Evolutionary conservation across 2,329 filamentous ascomycete species (phyloP).

Genomic region (Tolypocladium ovalisporum): DNA sequence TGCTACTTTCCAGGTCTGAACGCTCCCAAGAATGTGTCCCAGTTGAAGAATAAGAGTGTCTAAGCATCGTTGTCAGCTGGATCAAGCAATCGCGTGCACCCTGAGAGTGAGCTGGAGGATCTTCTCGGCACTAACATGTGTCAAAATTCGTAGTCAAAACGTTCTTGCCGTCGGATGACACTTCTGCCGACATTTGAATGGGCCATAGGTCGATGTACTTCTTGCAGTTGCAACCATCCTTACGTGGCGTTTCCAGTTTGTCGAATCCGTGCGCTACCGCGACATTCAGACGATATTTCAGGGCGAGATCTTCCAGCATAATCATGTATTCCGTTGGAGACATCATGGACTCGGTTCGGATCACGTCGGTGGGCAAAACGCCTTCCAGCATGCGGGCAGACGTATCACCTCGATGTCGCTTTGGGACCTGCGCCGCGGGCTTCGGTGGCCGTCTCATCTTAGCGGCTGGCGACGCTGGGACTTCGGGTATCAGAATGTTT

Average conservation of each 20-base stretch:
- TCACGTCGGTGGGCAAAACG: conserved; percentile 57
- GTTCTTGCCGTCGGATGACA: conserved; percentile 54
- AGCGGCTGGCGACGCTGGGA: conserved; percentile 24
- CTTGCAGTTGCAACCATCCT: conserved; percentile 48
- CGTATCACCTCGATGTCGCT: conserved; percentile 39
- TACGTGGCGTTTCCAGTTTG: conserved; percentile 58
- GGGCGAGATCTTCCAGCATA: conserved; percentile 69
- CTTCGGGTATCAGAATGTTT: conserved; percentile 43
- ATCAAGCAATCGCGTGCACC: neutral
- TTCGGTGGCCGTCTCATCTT: conserved; percentile 20
- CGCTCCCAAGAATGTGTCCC: conserved; percentile 73
- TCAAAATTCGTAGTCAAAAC: conserved; percentile 83
- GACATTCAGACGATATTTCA: conserved; percentile 72
- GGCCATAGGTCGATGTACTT: conserved; percentile 85
- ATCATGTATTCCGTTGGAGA: conserved; percentile 67
- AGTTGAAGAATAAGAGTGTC: conserved; percentile 75
- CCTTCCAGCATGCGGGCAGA: conserved; percentile 45
- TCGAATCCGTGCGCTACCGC: conserved; percentile 77
- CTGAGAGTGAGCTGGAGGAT: neutral
- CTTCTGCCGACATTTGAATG: conserved; percentile 84
- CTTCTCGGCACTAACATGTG: conserved; percentile 49
- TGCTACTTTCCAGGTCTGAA: conserved; percentile 65
- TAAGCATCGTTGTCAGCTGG: conserved; percentile 11
- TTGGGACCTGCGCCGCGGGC: conserved; percentile 17
- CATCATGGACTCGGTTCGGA: conserved; percentile 57